Conservation (phyloP, 148 eudicot species). For the Polygonum maritimum region DNA sequence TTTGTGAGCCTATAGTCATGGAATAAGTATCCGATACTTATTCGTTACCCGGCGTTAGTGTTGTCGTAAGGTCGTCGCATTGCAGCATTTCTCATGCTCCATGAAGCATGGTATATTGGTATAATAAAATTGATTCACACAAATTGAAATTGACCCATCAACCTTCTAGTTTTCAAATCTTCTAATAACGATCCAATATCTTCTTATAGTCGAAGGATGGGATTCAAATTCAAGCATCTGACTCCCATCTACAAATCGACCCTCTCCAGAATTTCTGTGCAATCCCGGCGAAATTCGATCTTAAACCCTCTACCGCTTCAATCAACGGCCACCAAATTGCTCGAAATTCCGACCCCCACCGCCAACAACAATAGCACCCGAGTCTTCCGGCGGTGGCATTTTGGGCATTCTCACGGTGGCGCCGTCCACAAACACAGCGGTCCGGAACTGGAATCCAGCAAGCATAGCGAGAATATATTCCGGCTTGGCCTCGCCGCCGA, state of each 20-base stretch:
- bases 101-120: too few relatives aligned
- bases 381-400: constrained; percentile 55
- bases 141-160: background rate
- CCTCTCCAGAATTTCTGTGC: constrained; percentile 18
- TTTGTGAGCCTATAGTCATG: too few relatives aligned
- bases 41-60: too few relatives aligned
- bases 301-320: constrained; percentile 17
- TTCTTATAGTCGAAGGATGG: constrained; percentile 14
- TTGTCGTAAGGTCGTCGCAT: background rate
- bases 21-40: too few relatives aligned
- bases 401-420: constrained; percentile 55
- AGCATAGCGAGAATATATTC: constrained; percentile 63
- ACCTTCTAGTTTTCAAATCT: constrained; percentile 3
- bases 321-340: constrained; percentile 23
- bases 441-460: constrained; percentile 15
- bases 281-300: constrained; percentile 7
- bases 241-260: constrained; percentile 23
- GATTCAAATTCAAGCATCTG: constrained; percentile 25
- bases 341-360: constrained; percentile 12
- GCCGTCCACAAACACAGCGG: constrained; percentile 14
- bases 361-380: constrained; percentile 17
- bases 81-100: background rate
- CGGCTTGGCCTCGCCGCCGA: constrained; percentile 85
- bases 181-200: background rate
- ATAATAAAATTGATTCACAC: background rate